phyloP scores from a whole-genome alignment of 1,139 yeast genomes.

The Suhomyces panamericanus region DNA sequence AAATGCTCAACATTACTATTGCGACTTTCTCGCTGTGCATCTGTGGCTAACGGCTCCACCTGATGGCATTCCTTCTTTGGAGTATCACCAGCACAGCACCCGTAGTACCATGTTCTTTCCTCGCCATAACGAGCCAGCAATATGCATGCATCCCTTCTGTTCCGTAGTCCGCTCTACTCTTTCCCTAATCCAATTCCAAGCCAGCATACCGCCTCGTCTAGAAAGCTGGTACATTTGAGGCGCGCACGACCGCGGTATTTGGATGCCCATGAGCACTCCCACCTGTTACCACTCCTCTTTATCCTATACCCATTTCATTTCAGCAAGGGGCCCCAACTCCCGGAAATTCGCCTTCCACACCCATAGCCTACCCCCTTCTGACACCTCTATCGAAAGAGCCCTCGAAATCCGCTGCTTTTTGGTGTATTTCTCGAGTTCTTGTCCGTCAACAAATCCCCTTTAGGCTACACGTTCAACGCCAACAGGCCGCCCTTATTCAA shows the following conservation, averaged over 20 bases:
- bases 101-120: too few relatives aligned
- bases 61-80: too few relatives aligned
- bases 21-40: too few relatives aligned
- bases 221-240: not conserved
- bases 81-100: too few relatives aligned
- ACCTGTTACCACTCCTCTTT: conserved; percentile 1
- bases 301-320: not conserved
- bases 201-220: conserved; percentile 6
- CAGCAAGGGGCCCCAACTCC: not conserved
- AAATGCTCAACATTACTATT: too few relatives aligned
- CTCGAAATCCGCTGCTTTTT: not conserved
- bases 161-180: too few relatives aligned
- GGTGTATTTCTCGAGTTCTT: not conserved
- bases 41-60: too few relatives aligned
- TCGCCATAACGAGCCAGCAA: too few relatives aligned
- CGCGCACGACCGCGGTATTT: conserved; percentile 1
- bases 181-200: not conserved
- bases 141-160: too few relatives aligned
- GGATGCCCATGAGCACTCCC: conserved; percentile 1
- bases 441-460: not conserved
- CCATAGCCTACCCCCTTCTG: too few relatives aligned
- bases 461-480: not conserved
- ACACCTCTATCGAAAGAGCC: not conserved
- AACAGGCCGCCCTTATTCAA: not conserved
- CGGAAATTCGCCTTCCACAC: too few relatives aligned